Percentiles rank a stretch among this genome's conserved stretches.
These are phyloP conservation scores for Hondaea fermentalgiana DNA, from an alignment of 108 stramenopile species.

Conservation along the genomic window DNA sequence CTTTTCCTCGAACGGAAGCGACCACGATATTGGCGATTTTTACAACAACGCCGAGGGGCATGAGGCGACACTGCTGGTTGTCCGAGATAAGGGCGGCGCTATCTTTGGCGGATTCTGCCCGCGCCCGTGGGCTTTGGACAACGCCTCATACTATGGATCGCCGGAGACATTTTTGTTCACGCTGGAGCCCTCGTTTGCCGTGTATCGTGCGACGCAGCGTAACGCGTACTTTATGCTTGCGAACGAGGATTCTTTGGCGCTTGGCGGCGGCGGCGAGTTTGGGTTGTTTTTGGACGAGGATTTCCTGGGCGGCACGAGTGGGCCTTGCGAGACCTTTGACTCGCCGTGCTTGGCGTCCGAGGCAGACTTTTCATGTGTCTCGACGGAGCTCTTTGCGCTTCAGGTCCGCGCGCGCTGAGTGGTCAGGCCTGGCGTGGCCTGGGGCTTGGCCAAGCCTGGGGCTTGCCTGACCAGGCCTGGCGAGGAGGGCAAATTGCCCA, in stretches of 20 bases:
- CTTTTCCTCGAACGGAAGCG: not conserved
- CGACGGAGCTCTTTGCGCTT: not conserved
- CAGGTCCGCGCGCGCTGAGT: not conserved
- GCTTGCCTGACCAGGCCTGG: too few relatives aligned
- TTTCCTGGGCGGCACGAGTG: not conserved
- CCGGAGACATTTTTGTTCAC: not conserved
- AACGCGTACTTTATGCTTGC: constrained; percentile 3
- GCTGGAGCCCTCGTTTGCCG: not conserved
- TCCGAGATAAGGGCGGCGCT: not conserved
- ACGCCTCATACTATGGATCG: not conserved
- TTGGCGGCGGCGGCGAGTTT: constrained; percentile 3
- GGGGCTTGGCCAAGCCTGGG: too few relatives aligned
- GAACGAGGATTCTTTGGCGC: not conserved
- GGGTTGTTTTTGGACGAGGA: constrained; percentile 14
- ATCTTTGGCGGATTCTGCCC: not conserved
- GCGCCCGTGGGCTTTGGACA: not conserved
- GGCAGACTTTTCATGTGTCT: not conserved
- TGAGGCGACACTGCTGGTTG: not conserved
- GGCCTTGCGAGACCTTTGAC: not conserved
- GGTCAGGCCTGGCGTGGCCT: too few relatives aligned
- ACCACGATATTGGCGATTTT: not conserved
- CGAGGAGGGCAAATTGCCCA: too few relatives aligned
- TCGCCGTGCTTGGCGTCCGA: not conserved
- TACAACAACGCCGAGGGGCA: not conserved
- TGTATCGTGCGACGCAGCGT: not conserved